phyloP scores from a whole-genome alignment of 495 filamentous ascomycete genomes.

The Penicillium ochrochloron region DNA sequence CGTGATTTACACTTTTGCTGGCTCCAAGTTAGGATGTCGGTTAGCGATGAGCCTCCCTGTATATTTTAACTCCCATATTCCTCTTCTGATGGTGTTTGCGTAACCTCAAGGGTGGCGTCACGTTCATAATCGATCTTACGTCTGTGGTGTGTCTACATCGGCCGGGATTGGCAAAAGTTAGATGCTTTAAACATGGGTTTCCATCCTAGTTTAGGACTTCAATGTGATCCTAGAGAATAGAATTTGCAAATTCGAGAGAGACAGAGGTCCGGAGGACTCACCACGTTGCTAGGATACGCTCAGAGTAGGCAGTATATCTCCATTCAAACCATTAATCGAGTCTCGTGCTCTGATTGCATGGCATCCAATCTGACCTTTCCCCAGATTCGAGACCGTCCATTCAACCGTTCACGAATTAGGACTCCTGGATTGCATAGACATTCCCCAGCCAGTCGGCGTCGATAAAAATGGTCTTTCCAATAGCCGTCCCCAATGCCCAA shows the following conservation, averaged over 20 bases:
- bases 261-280: neutral
- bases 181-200: neutral
- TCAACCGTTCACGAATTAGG: neutral
- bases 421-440: neutral
- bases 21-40: no score
- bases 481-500: constrained; percentile 17
- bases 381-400: neutral
- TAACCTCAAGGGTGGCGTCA: no score
- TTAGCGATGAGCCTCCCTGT: no score
- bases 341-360: neutral
- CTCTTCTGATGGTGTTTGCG: no score
- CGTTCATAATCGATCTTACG: no score
- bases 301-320: neutral
- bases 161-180: neutral
- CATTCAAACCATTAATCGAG: neutral
- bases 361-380: neutral
- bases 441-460: neutral
- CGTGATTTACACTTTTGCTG: no score
- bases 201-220: neutral
- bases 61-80: no score
- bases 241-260: neutral
- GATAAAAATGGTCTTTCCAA: constrained; percentile 6
- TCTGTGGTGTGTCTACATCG: neutral
- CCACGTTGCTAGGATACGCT: neutral
- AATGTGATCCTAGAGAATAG: neutral